Evolutionary conservation across 768 basidiomycete species (phyloP).

Genomic region (Leccinum sublutescens): DNA sequence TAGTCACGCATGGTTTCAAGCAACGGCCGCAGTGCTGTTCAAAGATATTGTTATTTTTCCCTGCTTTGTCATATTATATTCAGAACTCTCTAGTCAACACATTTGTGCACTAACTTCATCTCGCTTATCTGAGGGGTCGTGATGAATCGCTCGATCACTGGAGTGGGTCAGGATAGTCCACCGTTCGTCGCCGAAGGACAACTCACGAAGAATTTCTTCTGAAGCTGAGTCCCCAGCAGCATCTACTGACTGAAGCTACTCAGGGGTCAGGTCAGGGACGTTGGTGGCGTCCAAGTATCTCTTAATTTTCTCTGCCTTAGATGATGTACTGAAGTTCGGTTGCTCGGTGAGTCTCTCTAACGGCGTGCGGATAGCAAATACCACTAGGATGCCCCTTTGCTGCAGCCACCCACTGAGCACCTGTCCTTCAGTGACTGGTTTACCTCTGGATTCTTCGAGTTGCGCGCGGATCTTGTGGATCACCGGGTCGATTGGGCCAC

Average conservation of each 20-base stretch:
- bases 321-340: neutral
- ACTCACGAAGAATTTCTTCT: slow-evolving; percentile 5
- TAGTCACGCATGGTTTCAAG: neutral
- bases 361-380: neutral
- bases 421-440: slow-evolving; percentile 2
- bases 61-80: neutral
- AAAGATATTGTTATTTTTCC: neutral
- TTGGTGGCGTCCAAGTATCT: neutral
- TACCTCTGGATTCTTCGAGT: slow-evolving; percentile 1
- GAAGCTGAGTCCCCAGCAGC: neutral
- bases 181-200: no score
- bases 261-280: slow-evolving; percentile 6
- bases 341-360: neutral
- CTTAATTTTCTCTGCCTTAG: neutral
- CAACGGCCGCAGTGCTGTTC: neutral
- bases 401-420: slow-evolving; percentile 1
- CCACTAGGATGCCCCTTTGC: slow-evolving; percentile 3
- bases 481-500: neutral
- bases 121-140: neutral
- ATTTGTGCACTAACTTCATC: neutral
- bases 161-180: neutral
- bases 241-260: neutral
- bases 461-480: slow-evolving; percentile 1
- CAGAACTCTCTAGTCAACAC: neutral
- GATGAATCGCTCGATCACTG: neutral